Base-by-base conservation (phyloP, 1,139 yeast species). In the Yamadazyma diddensiae region DNA sequence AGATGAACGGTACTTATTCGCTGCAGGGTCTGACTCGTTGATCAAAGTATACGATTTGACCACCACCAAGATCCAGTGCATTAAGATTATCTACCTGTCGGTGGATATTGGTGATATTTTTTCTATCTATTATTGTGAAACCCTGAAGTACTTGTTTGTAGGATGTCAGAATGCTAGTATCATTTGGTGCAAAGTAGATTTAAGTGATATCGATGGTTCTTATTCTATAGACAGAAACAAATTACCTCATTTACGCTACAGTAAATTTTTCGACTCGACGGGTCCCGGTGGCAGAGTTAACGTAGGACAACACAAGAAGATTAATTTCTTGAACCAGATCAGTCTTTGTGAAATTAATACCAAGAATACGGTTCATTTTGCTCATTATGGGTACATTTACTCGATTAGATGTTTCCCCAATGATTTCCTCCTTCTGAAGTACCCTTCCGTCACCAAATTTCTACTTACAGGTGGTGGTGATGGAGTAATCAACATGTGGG, bases 151-250 rank as follows among this genome's bases (percentile, higher is more conserved):
- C 0, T 62, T 92, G 8, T 86, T 81, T 43, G 75, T 87, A 45
- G 98, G 98, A 1, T 82, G 95, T 8, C 97, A 92, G 55, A 90
- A 90, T 53, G 96, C 97, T 1, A 76, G 92, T 1, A 73, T 92
- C 15, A 73, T 86, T 24, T 90, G 86, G 81, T 77, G 86, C 41
- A 60, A 58, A 22, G 52, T 76, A 15, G 42, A 47, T 5, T 39
- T 50, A 15, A 26, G 27, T 8, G 25, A 21, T 10, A 22, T 16
- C 2, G 36, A 37, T 21, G 38, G 53, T 8, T 14, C 24, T n/a
- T 20, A 33, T 9, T 21, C 33, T 4, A 34, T 36, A 7, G 35
- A 36, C 21, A 33, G 40, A 27, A 32, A 28, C 6, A 67, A 73
- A 21, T 65, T 88, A 42, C 98, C 98, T 0, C 82, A 87, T 28